Evolutionary conservation across 2,329 filamentous ascomycete genomes (phyloP).

Genomic region (Cyanodermella asteris): DNA sequence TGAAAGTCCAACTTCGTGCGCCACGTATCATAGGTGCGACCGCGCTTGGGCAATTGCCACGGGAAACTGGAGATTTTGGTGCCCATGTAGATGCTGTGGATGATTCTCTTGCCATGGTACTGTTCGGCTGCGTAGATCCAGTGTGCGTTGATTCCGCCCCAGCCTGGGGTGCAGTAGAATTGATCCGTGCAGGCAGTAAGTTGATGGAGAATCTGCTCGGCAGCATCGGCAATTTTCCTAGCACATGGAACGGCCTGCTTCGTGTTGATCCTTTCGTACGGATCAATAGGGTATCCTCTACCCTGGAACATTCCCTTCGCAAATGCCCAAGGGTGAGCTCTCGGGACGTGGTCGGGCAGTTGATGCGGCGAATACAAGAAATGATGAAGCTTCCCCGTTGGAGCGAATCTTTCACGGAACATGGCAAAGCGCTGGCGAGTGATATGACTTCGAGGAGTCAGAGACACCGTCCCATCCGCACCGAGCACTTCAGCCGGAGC

Average conservation of each 20-base stretch:
- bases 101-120: conserved; percentile 3
- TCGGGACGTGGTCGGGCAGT: neutral
- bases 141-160: conserved; percentile 1
- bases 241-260: no score
- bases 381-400: conserved; percentile 1
- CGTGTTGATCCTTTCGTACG: no score
- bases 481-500: neutral
- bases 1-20: no score
- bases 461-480: no score
- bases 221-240: neutral
- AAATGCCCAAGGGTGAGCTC: neutral
- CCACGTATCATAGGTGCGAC: no score
- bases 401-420: conserved; percentile 4
- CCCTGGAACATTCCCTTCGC: neutral
- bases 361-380: conserved; percentile 3
- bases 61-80: conserved; percentile 1
- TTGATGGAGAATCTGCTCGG: conserved; percentile 1
- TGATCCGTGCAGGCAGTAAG: conserved; percentile 1
- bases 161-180: neutral
- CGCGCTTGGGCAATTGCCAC: no score
- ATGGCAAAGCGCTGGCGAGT: neutral
- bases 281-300: conserved; percentile 2
- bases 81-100: neutral
- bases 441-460: no score
- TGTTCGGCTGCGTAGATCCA: conserved; percentile 2